Conservation (phyloP, 1,284 basidiomycete genomes). For the Schizophyllum amplum region DNA sequence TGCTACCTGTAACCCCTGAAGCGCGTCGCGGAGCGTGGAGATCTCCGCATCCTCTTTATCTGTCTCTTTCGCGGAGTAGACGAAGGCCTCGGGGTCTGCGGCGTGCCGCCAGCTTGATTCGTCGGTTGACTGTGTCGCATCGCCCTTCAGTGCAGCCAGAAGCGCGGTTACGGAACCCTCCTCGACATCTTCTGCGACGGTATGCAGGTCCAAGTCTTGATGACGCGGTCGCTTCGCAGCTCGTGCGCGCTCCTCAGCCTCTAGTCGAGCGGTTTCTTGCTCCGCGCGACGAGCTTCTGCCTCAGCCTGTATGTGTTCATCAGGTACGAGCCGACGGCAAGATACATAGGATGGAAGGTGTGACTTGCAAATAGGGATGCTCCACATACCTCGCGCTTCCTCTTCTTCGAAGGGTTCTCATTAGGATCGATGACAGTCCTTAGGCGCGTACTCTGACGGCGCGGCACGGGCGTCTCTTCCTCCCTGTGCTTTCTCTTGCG, state of each 20-base stretch:
- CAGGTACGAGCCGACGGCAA: constrained; percentile 1
- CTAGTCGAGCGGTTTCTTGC: constrained; percentile 45
- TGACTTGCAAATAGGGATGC: neutral
- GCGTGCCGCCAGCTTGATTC: neutral
- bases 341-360: neutral
- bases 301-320: constrained; percentile 29
- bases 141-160: constrained; percentile 15
- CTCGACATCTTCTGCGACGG: constrained; percentile 41
- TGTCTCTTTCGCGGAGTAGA: constrained; percentile 35
- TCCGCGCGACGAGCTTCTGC: constrained; percentile 37
- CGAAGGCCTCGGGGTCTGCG: constrained; percentile 27
- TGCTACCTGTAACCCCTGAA: constrained; percentile 50
- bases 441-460: constrained; percentile 58
- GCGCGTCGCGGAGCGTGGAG: constrained; percentile 40
- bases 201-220: constrained; percentile 53
- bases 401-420: constrained; percentile 55
- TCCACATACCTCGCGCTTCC: constrained; percentile 50
- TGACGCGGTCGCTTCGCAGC: constrained; percentile 60
- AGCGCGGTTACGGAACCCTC: constrained; percentile 38
- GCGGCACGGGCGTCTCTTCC: constrained; percentile 34
- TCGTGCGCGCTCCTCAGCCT: constrained; percentile 51
- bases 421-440: constrained; percentile 39
- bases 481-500: constrained; percentile 38
- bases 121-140: neutral
- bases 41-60: constrained; percentile 38